Conservation (phyloP, 1,284 basidiomycete species). For the Ustilago cynodontis region DNA sequence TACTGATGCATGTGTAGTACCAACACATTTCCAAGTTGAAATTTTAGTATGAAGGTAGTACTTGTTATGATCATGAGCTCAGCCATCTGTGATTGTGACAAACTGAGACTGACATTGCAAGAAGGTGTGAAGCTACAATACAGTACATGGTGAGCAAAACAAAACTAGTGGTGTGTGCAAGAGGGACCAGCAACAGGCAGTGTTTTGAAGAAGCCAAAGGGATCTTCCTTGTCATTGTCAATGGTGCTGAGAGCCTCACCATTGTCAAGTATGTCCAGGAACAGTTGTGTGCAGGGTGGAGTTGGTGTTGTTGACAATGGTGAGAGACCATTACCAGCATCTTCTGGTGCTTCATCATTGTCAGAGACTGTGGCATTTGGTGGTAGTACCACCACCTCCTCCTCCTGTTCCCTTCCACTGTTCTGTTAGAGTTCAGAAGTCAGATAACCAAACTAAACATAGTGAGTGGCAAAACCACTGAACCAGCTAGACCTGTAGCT, state of each 20-base stretch:
- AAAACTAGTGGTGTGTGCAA: neutral
- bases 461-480: too few species aligned
- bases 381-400: conserved; percentile 12
- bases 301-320: neutral
- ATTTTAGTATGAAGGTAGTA: conserved; percentile 4
- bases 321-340: neutral
- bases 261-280: conserved; percentile 7
- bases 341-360: neutral
- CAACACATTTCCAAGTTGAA: neutral
- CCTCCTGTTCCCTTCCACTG: neutral
- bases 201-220: neutral
- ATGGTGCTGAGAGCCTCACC: conserved; percentile 10
- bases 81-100: neutral
- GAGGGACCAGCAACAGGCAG: neutral
- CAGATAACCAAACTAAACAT: too few species aligned
- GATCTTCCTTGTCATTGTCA: neutral
- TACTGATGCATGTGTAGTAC: neutral
- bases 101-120: conserved; percentile 9
- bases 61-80: neutral
- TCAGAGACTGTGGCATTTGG: neutral
- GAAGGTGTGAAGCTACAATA: neutral
- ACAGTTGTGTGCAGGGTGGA: neutral
- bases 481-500: too few species aligned
- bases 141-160: conserved; percentile 7
- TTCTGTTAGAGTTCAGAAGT: too few species aligned